phyloP scores from a whole-genome alignment of 176 grass and related monocot species.

The Metroxylon sagu region DNA sequence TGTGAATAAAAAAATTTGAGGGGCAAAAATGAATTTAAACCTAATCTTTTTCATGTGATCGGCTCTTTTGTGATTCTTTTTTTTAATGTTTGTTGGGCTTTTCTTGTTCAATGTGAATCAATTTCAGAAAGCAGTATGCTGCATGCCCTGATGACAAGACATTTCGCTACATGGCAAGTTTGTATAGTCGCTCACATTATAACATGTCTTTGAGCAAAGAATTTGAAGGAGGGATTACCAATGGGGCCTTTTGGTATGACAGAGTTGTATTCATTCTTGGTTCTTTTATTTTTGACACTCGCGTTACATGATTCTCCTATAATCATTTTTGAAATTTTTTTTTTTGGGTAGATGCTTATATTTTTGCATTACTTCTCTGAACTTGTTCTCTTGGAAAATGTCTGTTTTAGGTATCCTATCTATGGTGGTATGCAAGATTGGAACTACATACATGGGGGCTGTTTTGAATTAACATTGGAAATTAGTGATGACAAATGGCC shows the following conservation, averaged over 20 bases:
- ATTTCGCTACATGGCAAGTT: slow-evolving; percentile 69
- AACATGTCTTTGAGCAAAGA: slow-evolving; percentile 98
- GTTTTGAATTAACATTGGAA: slow-evolving; percentile 97
- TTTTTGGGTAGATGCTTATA: not conserved
- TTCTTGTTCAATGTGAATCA: not conserved
- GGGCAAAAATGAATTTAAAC: no score
- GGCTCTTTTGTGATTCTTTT: no score
- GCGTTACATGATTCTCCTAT: not conserved
- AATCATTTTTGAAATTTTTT: not conserved
- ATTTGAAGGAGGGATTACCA: slow-evolving; percentile 88
- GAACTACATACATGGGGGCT: slow-evolving; percentile 95
- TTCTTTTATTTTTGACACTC: no score
- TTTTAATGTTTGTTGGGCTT: no score
- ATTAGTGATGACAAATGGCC: slow-evolving; percentile 93
- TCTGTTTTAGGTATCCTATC: slow-evolving; percentile 73
- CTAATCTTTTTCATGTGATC: no score
- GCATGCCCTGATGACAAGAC: slow-evolving; percentile 83
- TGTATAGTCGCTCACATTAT: slow-evolving; percentile 85
- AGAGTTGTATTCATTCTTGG: not conserved
- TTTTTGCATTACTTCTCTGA: slow-evolving; percentile 11
- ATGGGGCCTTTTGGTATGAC: slow-evolving; percentile 77
- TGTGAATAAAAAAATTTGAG: no score
- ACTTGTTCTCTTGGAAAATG: no score
- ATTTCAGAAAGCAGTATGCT: slow-evolving; percentile 74
- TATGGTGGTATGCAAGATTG: slow-evolving; percentile 99